Evolutionary conservation across 2,329 filamentous ascomycete genomes (phyloP).

Genomic region (Xylariaceae sp.): DNA sequence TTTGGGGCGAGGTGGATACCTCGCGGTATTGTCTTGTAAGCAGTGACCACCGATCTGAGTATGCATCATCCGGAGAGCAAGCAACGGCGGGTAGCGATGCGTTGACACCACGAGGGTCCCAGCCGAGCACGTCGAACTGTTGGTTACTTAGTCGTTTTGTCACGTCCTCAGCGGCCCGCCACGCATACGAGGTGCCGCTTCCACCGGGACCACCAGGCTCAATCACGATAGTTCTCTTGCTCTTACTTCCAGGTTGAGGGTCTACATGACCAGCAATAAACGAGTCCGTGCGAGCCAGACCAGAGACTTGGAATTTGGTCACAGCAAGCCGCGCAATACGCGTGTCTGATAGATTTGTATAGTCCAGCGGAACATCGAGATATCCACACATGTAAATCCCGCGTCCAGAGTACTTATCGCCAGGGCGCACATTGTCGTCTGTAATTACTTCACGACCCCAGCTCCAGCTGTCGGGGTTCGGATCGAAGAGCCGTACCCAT

Average conservation of each 20-base stretch:
- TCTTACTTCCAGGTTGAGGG: slow-evolving; percentile 32
- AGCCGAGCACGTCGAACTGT: slow-evolving; percentile 45
- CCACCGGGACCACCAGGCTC: slow-evolving; percentile 48
- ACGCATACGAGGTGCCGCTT: slow-evolving; percentile 40
- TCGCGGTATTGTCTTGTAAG: slow-evolving; percentile 37
- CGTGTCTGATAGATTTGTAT: slow-evolving; percentile 8
- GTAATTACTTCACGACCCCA: slow-evolving; percentile 35
- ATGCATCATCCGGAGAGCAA: slow-evolving; percentile 42
- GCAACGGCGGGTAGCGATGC: slow-evolving; percentile 39
- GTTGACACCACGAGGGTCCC: slow-evolving; percentile 51
- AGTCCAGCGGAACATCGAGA: slow-evolving; percentile 18
- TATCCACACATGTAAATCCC: slow-evolving; percentile 20
- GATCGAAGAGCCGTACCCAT: slow-evolving; percentile 40
- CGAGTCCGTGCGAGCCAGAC: slow-evolving; percentile 31
- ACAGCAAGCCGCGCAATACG: slow-evolving; percentile 43
- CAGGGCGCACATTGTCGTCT: background rate
- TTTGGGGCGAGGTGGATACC: slow-evolving; percentile 30
- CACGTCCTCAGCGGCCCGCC: slow-evolving; percentile 34
- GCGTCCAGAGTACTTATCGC: slow-evolving; percentile 24
- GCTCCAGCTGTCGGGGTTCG: slow-evolving; percentile 41
- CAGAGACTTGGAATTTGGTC: slow-evolving; percentile 45
- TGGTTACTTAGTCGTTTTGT: slow-evolving; percentile 39
- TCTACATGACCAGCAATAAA: slow-evolving; percentile 2
- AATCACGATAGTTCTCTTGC: slow-evolving; percentile 43
- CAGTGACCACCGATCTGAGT: slow-evolving; percentile 43